Base-by-base conservation (phyloP, 1,284 basidiomycete genomes). In the Pseudozyma flocculosa region DNA sequence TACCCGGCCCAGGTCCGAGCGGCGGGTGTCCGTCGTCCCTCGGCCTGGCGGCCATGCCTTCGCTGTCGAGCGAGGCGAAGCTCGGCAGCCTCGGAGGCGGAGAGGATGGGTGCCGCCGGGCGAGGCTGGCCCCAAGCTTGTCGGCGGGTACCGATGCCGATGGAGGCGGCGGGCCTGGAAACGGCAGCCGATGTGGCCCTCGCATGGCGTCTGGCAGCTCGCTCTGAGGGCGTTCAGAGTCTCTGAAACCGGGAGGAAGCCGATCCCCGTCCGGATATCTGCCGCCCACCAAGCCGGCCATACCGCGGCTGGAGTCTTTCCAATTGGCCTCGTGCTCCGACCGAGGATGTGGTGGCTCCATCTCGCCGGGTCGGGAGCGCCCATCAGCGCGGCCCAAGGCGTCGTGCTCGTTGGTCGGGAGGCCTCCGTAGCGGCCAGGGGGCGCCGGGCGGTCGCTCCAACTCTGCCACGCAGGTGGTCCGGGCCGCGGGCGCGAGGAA, bases 11-110 rank as follows among this genome's bases (percentile, higher is more conserved):
- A 17, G 11, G 11, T 9, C 32, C 32, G 7, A 34, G 7, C 32
- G 15, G 4, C 32, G 32, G 32, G 15, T 14, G 15, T 3, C 32
- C 53, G 13, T 60, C 61, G 24, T 51, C 50, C 14, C 23, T 24
- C 14, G n/a, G 15, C 14, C 44, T 23, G 2, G 14, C 2, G 13
- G 32, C 23, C 36, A 23, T n/a, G 17, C 42, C 50, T 17, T 64
- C 61, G n/a, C 29, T 41, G 14, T 60, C 56, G 21, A 64, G 44
- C 34, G 61, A 60, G 10, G 61, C 56, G 30, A 64, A 64, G 18
- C 56, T 36, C 7, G 61, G 61, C 19, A 64, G 45, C 23, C 61
- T 26, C 18, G 61, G 61, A n/a, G 56, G 61, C 17, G 56, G 61
- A 24, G 48, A 45, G 1, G 48, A 41, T 1, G 53, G 49, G 10